Evolutionary conservation across 1,284 basidiomycete genomes (phyloP).

Genomic region (Heimioporus punctisporus): DNA sequence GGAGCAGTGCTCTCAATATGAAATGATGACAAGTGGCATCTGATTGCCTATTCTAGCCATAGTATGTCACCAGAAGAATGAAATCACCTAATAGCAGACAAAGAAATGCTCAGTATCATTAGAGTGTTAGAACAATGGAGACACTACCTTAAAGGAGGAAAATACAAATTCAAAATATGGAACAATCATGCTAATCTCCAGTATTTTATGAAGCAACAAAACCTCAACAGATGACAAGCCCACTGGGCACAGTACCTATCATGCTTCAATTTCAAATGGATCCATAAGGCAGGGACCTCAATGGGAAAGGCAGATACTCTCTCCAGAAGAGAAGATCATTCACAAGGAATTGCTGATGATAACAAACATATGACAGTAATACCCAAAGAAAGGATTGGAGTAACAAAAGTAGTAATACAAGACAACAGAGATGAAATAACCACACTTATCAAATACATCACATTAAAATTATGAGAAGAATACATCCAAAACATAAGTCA

Average conservation of each 20-base stretch:
- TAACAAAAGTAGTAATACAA: no score
- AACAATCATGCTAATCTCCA: neutral
- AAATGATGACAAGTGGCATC: neutral
- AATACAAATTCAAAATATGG: neutral
- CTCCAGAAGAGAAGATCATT: neutral
- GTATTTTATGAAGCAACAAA: neutral
- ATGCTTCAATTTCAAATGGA: neutral
- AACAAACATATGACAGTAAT: no score
- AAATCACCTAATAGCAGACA: neutral
- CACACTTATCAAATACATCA: no score
- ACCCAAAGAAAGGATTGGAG: no score
- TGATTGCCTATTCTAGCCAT: neutral
- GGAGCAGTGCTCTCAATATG: neutral
- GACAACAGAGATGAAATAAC: no score
- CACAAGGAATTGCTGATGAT: no score
- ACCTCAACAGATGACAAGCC: neutral
- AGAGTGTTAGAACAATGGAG: neutral
- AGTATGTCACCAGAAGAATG: neutral
- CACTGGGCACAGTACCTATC: neutral
- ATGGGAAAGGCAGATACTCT: neutral
- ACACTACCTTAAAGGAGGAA: neutral
- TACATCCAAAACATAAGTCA: no score
- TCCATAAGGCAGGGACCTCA: neutral
- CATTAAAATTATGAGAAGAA: no score
- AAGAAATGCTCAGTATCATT: neutral